phyloP scores from a whole-genome alignment of 1,284 basidiomycete genomes.

The Boletus sp. region DNA sequence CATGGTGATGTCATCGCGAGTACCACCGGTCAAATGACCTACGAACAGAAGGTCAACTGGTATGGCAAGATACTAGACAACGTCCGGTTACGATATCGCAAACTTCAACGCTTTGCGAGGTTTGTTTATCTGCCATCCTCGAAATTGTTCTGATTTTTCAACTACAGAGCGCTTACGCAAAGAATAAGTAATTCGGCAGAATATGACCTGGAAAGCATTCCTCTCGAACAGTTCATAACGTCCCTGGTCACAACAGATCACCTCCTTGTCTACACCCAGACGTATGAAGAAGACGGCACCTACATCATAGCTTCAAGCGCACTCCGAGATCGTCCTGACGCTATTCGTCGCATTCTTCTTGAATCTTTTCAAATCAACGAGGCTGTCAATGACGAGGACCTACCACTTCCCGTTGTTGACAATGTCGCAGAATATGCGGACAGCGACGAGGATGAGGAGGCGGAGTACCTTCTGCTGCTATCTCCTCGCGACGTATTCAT shows the following conservation, averaged over 20 bases:
- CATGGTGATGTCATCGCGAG: conserved; percentile 30
- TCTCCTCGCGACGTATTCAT: conserved; percentile 86
- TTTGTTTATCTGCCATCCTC: conserved; percentile 34
- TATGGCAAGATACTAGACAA: conserved; percentile 93
- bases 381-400: conserved; percentile 50
- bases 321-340: conserved; percentile 80
- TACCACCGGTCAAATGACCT: conserved; percentile 53
- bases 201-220: conserved; percentile 80
- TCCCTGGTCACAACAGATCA: conserved; percentile 85
- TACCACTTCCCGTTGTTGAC: conserved; percentile 43
- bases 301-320: conserved; percentile 87
- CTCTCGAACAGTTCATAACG: conserved; percentile 79
- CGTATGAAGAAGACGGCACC: conserved; percentile 87
- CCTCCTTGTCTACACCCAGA: conserved; percentile 90
- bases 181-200: conserved; percentile 96
- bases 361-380: conserved; percentile 81
- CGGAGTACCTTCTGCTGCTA: conserved; percentile 78
- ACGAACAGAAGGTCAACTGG: conserved; percentile 83
- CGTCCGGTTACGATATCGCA: conserved; percentile 88
- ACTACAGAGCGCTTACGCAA: conserved; percentile 66
- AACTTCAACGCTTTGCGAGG: conserved; percentile 91
- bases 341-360: conserved; percentile 78
- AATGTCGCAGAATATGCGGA: conserved; percentile 46
- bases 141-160: conserved; percentile 10
- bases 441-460: conserved; percentile 52